Conservation (phyloP, 2,329 filamentous ascomycete genomes). For the Claviceps maximensis region DNA sequence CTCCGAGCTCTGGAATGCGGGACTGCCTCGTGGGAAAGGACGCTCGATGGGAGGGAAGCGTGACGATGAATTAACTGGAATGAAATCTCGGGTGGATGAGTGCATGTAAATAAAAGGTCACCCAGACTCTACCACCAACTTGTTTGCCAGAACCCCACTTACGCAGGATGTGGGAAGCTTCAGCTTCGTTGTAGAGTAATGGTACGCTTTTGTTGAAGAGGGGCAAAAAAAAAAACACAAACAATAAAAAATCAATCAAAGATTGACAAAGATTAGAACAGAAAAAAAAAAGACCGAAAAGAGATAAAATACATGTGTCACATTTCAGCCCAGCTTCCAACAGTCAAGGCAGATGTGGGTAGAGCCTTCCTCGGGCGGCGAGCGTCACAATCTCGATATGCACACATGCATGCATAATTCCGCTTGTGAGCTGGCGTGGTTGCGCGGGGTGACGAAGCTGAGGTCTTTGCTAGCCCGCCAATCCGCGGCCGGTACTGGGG, state of each 20-base stretch:
- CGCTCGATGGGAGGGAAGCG: background rate
- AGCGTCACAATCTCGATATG: background rate
- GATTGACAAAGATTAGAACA: background rate
- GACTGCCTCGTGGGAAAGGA: background rate
- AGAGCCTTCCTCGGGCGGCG: background rate
- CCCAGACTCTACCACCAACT: background rate
- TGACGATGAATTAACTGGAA: background rate
- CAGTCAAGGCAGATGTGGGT: background rate
- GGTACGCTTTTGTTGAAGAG: background rate
- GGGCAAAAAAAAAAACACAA: background rate
- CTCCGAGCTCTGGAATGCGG: slow-evolving; percentile 1
- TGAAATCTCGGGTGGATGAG: background rate
- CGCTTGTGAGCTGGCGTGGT: slow-evolving; percentile 4
- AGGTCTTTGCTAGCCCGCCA: background rate
- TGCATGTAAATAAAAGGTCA: background rate
- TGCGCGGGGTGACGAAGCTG: slow-evolving; percentile 11
- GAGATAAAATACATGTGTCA: background rate
- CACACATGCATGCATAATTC: background rate
- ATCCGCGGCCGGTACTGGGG: background rate
- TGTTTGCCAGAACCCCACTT: background rate
- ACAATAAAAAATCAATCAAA: too few relatives aligned
- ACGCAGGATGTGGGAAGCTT: background rate
- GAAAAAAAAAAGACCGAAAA: background rate
- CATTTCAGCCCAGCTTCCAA: background rate
- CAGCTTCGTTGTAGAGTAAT: background rate